Conservation (phyloP, 2,329 filamentous ascomycete genomes). For the Exophiala xenobiotica region DNA sequence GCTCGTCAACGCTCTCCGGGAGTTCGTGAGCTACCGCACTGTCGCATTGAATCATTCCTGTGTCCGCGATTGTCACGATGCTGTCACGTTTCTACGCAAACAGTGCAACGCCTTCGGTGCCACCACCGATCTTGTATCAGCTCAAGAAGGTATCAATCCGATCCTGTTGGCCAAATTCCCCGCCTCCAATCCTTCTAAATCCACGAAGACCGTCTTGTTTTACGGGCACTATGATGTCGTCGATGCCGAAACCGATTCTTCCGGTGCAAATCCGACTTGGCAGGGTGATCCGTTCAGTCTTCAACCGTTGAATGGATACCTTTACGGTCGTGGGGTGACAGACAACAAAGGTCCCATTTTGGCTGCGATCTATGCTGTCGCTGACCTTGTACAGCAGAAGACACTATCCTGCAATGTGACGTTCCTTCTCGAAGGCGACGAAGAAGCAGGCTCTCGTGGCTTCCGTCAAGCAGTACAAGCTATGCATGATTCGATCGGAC, state of each 20-base stretch:
- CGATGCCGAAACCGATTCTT: conserved; percentile 61
- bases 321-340: conserved; percentile 93
- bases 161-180: conserved; percentile 90
- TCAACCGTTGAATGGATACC: conserved; percentile 82
- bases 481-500: conserved; percentile 80
- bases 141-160: conserved; percentile 76
- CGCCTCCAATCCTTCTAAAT: conserved; percentile 37
- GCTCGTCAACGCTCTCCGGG: conserved; percentile 68
- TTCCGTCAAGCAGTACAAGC: conserved; percentile 79
- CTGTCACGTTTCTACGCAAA: conserved; percentile 84
- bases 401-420: conserved; percentile 81
- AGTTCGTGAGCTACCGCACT: conserved; percentile 89
- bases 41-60: conserved; percentile 84
- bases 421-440: conserved; percentile 94
- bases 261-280: conserved; percentile 58
- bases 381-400: conserved; percentile 83
- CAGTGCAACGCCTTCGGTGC: conserved; percentile 92
- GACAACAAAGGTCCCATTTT: conserved; percentile 98
- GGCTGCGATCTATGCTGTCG: conserved; percentile 88
- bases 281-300: conserved; percentile 84
- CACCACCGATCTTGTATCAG: conserved; percentile 84
- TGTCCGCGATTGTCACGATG: conserved; percentile 86
- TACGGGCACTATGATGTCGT: conserved; percentile 99
- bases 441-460: conserved; percentile 88
- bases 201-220: conserved; percentile 81